Evolutionary conservation across 345 rosid genomes (phyloP), one percentile per base, ranked within the genome.

Genomic region (Hirschfeldia incana): DNA sequence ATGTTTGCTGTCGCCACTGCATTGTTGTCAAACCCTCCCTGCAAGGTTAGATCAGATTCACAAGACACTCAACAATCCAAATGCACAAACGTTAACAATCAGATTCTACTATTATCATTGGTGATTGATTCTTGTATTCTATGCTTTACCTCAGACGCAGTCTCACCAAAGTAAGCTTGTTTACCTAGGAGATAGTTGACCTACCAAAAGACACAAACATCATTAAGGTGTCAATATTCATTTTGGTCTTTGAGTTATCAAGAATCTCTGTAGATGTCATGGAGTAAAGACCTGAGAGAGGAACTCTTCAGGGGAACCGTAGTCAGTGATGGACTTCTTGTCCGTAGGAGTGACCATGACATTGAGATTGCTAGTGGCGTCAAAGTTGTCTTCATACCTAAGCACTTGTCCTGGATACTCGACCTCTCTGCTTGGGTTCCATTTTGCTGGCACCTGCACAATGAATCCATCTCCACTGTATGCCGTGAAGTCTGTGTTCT

Each of bases 401-500:
- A 92, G 89, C 34, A 95, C 97, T 81, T 92, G 99, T 58, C 99
- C 99, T 0, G 98, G 97, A 85, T 15, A 95, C 85, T 95, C 99
- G 4, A 68, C 66, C 83, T 92, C 99, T 70, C 87, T 91, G 89
- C 96, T 93, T 15, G 96, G 98, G 83, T 90, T 95, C 99, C 98
- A 92, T 81, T 95, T 95, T n/a, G 98, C 39, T 27, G 99, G 99
- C 26, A 92, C 75, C 58, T 68, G 78, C 9, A 95, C 73, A 82
- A 82, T 88, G 91, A 92, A 95, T 53, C 99, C 96, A 58, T 90
- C 82, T 59, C 97, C 98, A 70, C 8, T 84, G 84, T 86, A 91
- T 2, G 95, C 78, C 77, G 80, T 11, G 90, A 86, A 95, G 37
- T 95, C 99, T 2, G 96, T 92, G 88, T 92, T 89, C 61, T 81